A percentile compares a stretch with the other conserved stretches of the same genome.
These are phyloP conservation scores for Tricholoma hemisulphureum DNA, from an alignment of 768 basidiomycete genomes.

Conservation along the genomic window DNA sequence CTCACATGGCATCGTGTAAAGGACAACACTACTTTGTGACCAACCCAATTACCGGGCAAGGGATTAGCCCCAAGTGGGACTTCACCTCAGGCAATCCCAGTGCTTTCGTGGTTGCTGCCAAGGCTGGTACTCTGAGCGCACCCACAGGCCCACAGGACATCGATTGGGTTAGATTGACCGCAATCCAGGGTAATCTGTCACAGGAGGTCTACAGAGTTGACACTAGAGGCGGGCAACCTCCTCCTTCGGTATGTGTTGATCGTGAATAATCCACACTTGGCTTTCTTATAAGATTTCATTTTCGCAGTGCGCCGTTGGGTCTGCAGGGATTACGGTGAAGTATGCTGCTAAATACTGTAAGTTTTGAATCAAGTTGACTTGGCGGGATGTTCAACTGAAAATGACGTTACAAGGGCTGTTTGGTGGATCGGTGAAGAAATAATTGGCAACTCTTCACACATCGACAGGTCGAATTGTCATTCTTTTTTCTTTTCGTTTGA, in stretches of 20 bases:
- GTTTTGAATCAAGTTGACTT: slow-evolving; percentile 16
- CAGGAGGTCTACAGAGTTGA: slow-evolving; percentile 49
- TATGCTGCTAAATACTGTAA: slow-evolving; percentile 54
- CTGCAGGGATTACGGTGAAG: slow-evolving; percentile 43
- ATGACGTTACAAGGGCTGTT: slow-evolving; percentile 18
- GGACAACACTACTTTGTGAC: slow-evolving; percentile 60
- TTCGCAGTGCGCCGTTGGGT: slow-evolving; percentile 39
- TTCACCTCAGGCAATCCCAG: slow-evolving; percentile 47
- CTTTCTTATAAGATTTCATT: neutral
- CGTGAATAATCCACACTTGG: neutral
- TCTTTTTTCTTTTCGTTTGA: no score
- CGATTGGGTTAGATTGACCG: slow-evolving; percentile 54
- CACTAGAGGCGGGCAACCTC: slow-evolving; percentile 55
- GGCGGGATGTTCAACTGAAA: neutral
- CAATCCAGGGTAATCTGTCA: slow-evolving; percentile 48
- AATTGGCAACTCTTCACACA: no score
- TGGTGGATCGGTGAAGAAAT: slow-evolving; percentile 8
- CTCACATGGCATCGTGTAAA: neutral
- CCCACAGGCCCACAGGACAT: slow-evolving; percentile 45
- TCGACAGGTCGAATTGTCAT: no score
- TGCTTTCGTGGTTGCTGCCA: slow-evolving; percentile 48
- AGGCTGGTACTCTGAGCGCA: slow-evolving; percentile 39
- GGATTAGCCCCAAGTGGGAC: slow-evolving; percentile 54
- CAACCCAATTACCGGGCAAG: slow-evolving; percentile 41
- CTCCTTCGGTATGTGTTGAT: slow-evolving; percentile 43